These are phyloP conservation scores for Aciculosporium take DNA, from an alignment of 2,329 filamentous ascomycete species.

Conservation along the genomic window DNA sequence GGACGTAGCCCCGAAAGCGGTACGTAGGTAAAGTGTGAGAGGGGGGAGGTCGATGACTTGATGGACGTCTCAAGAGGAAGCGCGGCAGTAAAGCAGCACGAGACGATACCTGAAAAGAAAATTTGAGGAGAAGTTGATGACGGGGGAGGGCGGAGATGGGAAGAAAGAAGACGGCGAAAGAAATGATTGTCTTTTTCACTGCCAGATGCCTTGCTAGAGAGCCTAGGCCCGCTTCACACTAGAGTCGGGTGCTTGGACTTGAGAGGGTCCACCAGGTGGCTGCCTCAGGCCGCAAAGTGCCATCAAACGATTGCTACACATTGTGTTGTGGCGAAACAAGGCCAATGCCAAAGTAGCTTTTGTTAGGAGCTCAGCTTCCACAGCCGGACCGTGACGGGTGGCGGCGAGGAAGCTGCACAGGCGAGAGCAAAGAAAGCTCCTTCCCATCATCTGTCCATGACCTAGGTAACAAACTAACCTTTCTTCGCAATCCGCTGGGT, in stretches of 20 bases:
- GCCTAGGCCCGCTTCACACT: constrained; percentile 8
- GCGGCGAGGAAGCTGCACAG: background rate
- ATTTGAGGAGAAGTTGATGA: background rate
- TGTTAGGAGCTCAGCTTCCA: background rate
- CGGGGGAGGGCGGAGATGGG: constrained; percentile 2
- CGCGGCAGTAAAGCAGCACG: constrained; percentile 4
- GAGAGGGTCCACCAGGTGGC: background rate
- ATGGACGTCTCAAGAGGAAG: background rate
- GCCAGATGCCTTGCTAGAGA: constrained; percentile 10
- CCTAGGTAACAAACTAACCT: no score
- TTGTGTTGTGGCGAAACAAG: background rate
- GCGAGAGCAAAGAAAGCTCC: no score
- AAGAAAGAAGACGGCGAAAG: constrained; percentile 8
- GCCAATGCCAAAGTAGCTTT: background rate
- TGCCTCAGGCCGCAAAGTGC: constrained; percentile 9
- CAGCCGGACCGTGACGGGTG: background rate
- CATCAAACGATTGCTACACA: background rate
- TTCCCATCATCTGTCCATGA: no score
- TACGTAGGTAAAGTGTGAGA: no score
- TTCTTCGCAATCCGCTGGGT: background rate
- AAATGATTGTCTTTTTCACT: constrained; percentile 6
- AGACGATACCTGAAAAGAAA: constrained; percentile 3
- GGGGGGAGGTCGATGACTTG: background rate
- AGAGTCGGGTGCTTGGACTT: constrained; percentile 1
- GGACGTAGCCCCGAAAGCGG: constrained; percentile 1